phyloP scores from a whole-genome alignment of 1,139 yeast species.

The Nakaseomyces glabratus region DNA sequence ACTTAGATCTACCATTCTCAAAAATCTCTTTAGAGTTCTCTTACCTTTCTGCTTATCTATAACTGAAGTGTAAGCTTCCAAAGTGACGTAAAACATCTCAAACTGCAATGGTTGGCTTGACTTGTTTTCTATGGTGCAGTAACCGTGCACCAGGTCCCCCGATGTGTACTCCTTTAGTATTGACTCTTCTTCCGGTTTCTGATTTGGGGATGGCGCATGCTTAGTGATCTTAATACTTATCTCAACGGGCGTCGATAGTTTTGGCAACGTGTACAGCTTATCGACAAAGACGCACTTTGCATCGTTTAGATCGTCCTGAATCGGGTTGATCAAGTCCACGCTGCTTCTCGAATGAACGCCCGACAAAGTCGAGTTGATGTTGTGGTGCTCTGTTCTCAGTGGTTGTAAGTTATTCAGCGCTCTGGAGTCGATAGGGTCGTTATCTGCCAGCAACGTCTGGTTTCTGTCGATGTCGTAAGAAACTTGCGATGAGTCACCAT shows the following conservation, averaged over 20 bases:
- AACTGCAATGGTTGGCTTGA: conserved; percentile 38
- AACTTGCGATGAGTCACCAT: conserved; percentile 9
- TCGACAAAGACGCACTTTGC: conserved; percentile 29
- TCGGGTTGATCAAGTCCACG: conserved; percentile 7
- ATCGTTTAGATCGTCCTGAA: conserved; percentile 17
- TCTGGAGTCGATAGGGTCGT: conserved; percentile 3
- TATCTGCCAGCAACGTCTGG: conserved; percentile 4
- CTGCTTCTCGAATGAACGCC: conserved; percentile 8
- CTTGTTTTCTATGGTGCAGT: conserved; percentile 38
- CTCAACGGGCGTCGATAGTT: conserved; percentile 26
- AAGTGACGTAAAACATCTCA: conserved; percentile 47
- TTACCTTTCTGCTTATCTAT: conserved; percentile 25
- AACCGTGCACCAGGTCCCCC: conserved; percentile 47
- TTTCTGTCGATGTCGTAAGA: background rate
- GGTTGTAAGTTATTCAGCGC: conserved; percentile 12
- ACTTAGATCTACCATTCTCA: conserved; percentile 36
- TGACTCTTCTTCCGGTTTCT: conserved; percentile 30
- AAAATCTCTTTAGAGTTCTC: conserved; percentile 31
- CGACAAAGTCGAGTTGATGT: conserved; percentile 3
- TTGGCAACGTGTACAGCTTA: conserved; percentile 30
- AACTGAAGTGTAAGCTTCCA: conserved; percentile 40
- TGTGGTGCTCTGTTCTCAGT: conserved; percentile 13
- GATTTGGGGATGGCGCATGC: conserved; percentile 28
- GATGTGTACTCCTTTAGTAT: conserved; percentile 42
- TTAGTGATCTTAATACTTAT: conserved; percentile 33